These are phyloP conservation scores for Daldinia caldariorum DNA, from an alignment of 495 filamentous ascomycete genomes.

Conservation along the genomic window DNA sequence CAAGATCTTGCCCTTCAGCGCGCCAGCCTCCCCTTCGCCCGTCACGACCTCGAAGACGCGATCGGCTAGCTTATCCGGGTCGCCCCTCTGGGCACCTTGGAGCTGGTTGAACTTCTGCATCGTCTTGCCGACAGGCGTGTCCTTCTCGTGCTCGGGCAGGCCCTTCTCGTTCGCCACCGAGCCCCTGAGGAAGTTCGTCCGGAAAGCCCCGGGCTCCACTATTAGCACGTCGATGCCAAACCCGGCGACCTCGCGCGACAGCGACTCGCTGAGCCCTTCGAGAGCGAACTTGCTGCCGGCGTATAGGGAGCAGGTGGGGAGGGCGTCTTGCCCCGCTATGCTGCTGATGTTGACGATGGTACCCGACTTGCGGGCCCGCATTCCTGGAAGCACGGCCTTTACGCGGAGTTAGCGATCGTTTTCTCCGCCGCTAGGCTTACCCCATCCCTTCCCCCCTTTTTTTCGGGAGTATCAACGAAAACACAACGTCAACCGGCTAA, in stretches of 20 bases:
- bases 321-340: neutral
- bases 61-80: neutral
- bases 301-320: conserved; percentile 1
- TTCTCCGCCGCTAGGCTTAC: neutral
- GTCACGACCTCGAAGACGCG: conserved; percentile 5
- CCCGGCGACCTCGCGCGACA: neutral
- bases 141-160: conserved; percentile 4
- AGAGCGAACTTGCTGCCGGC: conserved; percentile 6
- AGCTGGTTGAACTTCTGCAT: neutral
- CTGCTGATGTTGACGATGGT: conserved; percentile 6
- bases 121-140: neutral
- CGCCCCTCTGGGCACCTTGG: neutral
- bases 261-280: conserved; percentile 2
- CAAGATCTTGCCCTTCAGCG: conserved; percentile 6
- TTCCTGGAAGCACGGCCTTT: conserved; percentile 8
- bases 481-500: no score
- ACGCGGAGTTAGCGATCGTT: neutral
- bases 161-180: conserved; percentile 1
- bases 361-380: neutral
- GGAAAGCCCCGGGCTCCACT: neutral
- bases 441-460: no score
- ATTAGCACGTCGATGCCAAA: neutral
- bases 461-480: neutral
- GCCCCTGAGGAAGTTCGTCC: neutral
- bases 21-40: neutral